A percentile compares a stretch with the other conserved stretches of the same genome.
Conservation (phyloP, 2,329 filamentous ascomycete species). For the Davidsoniella virescens region DNA sequence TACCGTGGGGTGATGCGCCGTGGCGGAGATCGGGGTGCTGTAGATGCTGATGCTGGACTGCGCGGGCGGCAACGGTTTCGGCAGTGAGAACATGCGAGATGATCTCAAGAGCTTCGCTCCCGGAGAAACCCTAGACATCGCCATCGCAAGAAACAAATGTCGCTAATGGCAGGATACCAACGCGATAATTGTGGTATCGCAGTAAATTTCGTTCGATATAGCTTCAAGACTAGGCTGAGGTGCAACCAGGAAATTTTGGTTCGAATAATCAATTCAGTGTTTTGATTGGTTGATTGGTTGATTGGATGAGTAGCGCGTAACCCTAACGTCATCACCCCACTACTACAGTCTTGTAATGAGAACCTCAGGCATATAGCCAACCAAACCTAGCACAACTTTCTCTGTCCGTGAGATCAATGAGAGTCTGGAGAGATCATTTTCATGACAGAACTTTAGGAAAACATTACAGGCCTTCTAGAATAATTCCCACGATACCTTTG, state of each 20-base stretch:
- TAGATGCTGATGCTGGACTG: slow-evolving; percentile 26
- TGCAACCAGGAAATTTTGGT: slow-evolving; percentile 11
- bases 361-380: too few relatives aligned
- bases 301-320: slow-evolving; percentile 7
- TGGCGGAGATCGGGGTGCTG: slow-evolving; percentile 31
- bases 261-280: background rate
- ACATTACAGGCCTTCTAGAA: too few relatives aligned
- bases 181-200: background rate
- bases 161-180: background rate
- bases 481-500: background rate
- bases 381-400: too few relatives aligned
- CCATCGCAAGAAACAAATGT: slow-evolving; percentile 9
- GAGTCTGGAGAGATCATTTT: background rate
- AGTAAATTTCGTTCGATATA: background rate
- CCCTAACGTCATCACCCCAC: slow-evolving; percentile 2
- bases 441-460: too few relatives aligned
- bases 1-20: slow-evolving; percentile 61
- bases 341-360: background rate
- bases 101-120: slow-evolving; percentile 59
- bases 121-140: slow-evolving; percentile 30
- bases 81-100: slow-evolving; percentile 81
- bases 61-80: slow-evolving; percentile 54
- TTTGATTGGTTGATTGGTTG: slow-evolving; percentile 12
- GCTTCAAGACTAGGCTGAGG: background rate
- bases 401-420: background rate